Conservation (phyloP, 345 rosid genomes). For the Eucalyptus sp. region DNA sequence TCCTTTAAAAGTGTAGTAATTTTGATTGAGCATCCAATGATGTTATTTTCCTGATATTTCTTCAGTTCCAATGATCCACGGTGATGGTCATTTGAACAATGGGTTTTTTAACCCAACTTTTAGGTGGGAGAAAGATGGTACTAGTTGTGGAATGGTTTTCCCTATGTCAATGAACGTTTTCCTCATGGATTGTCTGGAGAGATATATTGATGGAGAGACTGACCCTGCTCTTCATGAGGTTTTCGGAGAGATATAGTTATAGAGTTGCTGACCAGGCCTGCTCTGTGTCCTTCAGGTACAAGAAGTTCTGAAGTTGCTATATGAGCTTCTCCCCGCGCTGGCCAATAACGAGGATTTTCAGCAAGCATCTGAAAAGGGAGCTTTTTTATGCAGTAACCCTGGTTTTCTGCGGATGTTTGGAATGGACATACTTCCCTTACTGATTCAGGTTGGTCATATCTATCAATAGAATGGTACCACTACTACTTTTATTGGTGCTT, state of each 20-base stretch:
- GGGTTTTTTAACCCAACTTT: not conserved
- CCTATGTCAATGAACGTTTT: not conserved
- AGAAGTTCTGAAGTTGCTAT: conserved; percentile 85
- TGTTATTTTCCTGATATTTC: not conserved
- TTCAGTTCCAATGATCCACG: not conserved
- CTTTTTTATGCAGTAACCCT: conserved; percentile 47
- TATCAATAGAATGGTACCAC: not conserved
- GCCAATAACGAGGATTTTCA: conserved; percentile 23
- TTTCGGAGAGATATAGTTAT: not conserved
- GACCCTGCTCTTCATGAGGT: not conserved
- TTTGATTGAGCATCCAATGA: not conserved
- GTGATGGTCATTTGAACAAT: not conserved
- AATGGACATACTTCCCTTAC: conserved; percentile 47
- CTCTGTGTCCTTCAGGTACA: conserved; percentile 40
- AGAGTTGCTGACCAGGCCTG: not conserved
- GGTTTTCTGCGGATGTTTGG: conserved; percentile 54
- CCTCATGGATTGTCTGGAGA: not conserved
- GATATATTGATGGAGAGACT: not conserved
- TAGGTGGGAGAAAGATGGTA: not conserved
- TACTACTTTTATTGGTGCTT: not conserved
- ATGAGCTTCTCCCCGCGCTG: conserved; percentile 67
- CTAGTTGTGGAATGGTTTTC: not conserved
- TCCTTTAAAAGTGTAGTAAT: not conserved
- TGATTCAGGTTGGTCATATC: conserved; percentile 59
- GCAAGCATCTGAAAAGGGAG: conserved; percentile 44